phyloP scores from a whole-genome alignment of 2,329 filamentous ascomycete species.

The Simplicillium aogashimaense region DNA sequence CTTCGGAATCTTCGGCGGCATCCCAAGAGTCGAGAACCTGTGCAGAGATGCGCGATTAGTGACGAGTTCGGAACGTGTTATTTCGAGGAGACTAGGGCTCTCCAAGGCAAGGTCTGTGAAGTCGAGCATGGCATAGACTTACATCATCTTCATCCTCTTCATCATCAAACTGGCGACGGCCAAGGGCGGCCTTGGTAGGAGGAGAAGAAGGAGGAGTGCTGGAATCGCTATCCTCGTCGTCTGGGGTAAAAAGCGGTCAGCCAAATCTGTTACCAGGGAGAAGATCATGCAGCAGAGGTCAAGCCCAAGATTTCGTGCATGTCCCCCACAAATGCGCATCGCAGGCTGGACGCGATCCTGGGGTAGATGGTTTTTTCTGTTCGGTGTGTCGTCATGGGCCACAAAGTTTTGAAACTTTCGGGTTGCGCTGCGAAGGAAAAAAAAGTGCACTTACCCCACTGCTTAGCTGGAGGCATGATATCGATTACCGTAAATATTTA shows the following conservation, averaged over 20 bases:
- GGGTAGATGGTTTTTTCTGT: slow-evolving; percentile 1
- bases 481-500: no score
- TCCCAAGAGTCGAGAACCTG: slow-evolving; percentile 96
- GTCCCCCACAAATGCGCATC: neutral
- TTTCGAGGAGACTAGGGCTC: neutral
- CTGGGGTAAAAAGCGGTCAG: slow-evolving; percentile 16
- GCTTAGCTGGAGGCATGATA: slow-evolving; percentile 32
- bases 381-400: neutral
- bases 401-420: neutral
- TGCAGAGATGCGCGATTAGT: slow-evolving; percentile 3
- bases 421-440: slow-evolving; percentile 1
- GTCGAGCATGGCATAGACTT: slow-evolving; percentile 20
- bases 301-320: neutral
- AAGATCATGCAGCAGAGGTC: neutral
- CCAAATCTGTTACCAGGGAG: slow-evolving; percentile 4
- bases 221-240: slow-evolving; percentile 29
- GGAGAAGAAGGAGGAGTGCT: slow-evolving; percentile 23
- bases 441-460: slow-evolving; percentile 27
- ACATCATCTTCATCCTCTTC: slow-evolving; percentile 82
- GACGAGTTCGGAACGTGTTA: slow-evolving; percentile 2
- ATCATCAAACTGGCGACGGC: slow-evolving; percentile 68
- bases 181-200: slow-evolving; percentile 22
- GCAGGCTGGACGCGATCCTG: neutral
- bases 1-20: slow-evolving; percentile 91
- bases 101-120: neutral